These are phyloP conservation scores for Trichoderma parareesei DNA, from an alignment of 495 filamentous ascomycete genomes.

Conservation along the genomic window DNA sequence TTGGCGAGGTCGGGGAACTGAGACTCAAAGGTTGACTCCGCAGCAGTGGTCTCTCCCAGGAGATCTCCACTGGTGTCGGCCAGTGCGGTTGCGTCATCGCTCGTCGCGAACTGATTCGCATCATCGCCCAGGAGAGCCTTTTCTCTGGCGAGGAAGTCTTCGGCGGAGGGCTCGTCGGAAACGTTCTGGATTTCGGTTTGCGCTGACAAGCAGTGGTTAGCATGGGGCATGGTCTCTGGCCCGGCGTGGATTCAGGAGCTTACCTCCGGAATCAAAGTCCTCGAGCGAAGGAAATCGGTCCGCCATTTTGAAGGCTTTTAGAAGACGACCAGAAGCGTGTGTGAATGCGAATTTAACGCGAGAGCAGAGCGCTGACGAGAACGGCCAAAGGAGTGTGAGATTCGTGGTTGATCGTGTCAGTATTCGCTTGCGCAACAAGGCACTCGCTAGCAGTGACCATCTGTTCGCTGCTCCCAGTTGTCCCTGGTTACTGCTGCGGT, in stretches of 20 bases:
- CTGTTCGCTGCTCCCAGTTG: conserved; percentile 7
- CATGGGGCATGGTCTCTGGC: conserved; percentile 5
- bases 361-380: not conserved
- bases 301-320: conserved; percentile 54
- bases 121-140: conserved; percentile 84
- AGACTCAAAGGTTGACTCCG: conserved; percentile 60
- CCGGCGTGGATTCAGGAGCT: conserved; percentile 15
- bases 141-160: conserved; percentile 86
- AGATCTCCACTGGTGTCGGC: conserved; percentile 63
- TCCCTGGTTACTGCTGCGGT: conserved; percentile 2
- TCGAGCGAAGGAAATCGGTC: conserved; percentile 95
- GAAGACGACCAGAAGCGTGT: not conserved
- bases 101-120: conserved; percentile 78
- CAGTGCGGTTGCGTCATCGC: conserved; percentile 57
- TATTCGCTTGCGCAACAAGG: not conserved
- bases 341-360: not conserved
- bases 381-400: not conserved
- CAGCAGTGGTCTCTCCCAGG: conserved; percentile 57
- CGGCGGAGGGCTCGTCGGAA: conserved; percentile 39
- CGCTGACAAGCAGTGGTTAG: conserved; percentile 22
- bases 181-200: conserved; percentile 39
- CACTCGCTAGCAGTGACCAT: conserved; percentile 1
- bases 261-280: conserved; percentile 86
- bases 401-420: not conserved
- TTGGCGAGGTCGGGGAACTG: conserved; percentile 80